Conservation (phyloP, 768 basidiomycete species). For the Cantharellus anzutake region DNA sequence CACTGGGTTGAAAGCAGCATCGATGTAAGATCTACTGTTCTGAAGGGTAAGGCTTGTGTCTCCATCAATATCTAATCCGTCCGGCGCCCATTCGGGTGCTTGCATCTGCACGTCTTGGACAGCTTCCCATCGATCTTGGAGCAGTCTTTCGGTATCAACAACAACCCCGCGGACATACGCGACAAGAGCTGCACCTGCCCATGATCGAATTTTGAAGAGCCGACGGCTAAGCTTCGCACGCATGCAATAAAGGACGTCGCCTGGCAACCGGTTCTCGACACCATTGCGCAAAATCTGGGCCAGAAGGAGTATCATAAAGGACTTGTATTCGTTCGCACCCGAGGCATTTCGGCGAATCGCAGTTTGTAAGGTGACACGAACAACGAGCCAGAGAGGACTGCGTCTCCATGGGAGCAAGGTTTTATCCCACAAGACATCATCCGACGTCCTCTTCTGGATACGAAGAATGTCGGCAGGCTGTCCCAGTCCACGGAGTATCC, state of each 20-base stretch:
- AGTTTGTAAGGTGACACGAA: constrained; percentile 26
- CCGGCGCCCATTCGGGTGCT: neutral
- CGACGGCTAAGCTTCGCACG: constrained; percentile 14
- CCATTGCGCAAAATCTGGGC: constrained; percentile 15
- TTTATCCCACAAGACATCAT: constrained; percentile 27
- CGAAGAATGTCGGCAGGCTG: constrained; percentile 14
- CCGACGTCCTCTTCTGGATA: constrained; percentile 26
- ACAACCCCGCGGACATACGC: neutral
- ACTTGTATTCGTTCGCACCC: constrained; percentile 22
- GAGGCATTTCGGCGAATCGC: constrained; percentile 9
- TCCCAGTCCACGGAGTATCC: constrained; percentile 26
- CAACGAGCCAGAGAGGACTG: constrained; percentile 30
- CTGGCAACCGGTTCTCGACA: constrained; percentile 8
- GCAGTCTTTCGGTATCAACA: neutral
- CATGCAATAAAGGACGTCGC: constrained; percentile 17
- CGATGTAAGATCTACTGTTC: neutral
- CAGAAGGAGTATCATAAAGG: constrained; percentile 27
- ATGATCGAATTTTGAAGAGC: constrained; percentile 8
- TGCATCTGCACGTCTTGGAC: neutral
- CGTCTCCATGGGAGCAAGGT: constrained; percentile 29
- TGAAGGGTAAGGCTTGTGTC: neutral
- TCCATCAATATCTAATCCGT: neutral
- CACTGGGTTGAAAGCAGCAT: neutral
- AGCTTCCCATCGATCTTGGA: neutral
- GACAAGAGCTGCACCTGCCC: neutral